Percentiles rank a stretch among this genome's conserved stretches.
Evolutionary conservation across 257 asterid species (phyloP).

Genomic region (Plectranthus barbatus): DNA sequence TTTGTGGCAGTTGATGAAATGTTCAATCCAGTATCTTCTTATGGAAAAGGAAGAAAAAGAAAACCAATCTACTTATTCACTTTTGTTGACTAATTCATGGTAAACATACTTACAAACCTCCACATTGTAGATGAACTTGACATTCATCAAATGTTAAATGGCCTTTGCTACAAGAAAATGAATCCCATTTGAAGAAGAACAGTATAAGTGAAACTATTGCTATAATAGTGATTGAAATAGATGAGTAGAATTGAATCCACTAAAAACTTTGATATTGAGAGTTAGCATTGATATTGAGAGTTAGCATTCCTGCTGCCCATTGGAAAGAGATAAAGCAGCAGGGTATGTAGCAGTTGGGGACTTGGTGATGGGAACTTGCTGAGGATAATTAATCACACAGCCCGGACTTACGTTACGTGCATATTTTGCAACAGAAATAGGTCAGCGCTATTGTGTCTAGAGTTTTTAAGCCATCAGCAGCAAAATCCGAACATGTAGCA

Average conservation of each 20-base stretch:
- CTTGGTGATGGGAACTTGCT: too few relatives aligned
- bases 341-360: too few relatives aligned
- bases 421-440: background rate
- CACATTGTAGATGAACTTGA: background rate
- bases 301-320: too few relatives aligned
- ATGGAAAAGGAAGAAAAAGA: background rate
- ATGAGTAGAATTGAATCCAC: background rate
- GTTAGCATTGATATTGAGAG: too few relatives aligned
- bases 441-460: background rate
- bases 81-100: background rate
- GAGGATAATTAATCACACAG: too few relatives aligned
- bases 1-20: background rate
- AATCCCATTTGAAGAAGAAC: background rate
- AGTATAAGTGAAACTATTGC: background rate
- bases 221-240: background rate
- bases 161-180: background rate
- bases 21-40: background rate
- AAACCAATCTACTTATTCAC: background rate
- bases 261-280: too few relatives aligned
- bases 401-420: too few relatives aligned
- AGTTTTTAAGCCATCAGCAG: background rate
- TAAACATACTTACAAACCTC: background rate
- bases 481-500: too few relatives aligned
- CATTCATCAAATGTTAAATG: background rate
- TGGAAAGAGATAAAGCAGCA: too few relatives aligned